These are phyloP conservation scores for Stachybotrys chlorohalonatus DNA, from an alignment of 2,329 filamentous ascomycete species.

Conservation along the genomic window DNA sequence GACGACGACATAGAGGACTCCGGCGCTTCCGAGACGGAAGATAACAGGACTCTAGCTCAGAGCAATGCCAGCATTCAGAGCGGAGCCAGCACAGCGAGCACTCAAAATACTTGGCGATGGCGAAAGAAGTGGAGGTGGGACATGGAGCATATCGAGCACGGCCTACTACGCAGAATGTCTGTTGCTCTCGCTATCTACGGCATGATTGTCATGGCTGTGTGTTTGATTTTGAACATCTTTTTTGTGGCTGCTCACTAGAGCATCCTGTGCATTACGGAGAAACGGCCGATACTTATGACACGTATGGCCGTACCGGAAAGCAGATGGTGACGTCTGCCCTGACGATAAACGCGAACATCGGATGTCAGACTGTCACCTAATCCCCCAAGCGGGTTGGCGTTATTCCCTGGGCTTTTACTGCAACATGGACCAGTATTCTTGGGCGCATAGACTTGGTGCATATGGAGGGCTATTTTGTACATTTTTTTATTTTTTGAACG, in stretches of 20 bases:
- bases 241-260: conserved; percentile 56
- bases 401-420: background rate
- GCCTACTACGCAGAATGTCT: conserved; percentile 61
- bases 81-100: conserved; percentile 24
- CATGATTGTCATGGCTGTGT: conserved; percentile 79
- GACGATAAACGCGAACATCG: background rate
- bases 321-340: background rate
- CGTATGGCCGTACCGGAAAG: background rate
- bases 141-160: conserved; percentile 54
- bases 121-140: conserved; percentile 50
- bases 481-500: no score
- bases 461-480: background rate
- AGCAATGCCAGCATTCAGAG: conserved; percentile 37
- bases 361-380: background rate
- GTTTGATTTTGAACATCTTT: conserved; percentile 76
- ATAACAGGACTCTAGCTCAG: conserved; percentile 31
- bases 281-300: background rate
- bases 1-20: conserved; percentile 72
- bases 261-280: background rate
- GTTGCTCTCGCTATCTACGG: conserved; percentile 77
- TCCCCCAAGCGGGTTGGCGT: background rate
- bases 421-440: background rate
- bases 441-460: background rate
- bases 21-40: conserved; percentile 40
- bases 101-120: conserved; percentile 35